Evolutionary conservation across 1,284 basidiomycete genomes (phyloP).

Genomic region (Trichosporon asahii): DNA sequence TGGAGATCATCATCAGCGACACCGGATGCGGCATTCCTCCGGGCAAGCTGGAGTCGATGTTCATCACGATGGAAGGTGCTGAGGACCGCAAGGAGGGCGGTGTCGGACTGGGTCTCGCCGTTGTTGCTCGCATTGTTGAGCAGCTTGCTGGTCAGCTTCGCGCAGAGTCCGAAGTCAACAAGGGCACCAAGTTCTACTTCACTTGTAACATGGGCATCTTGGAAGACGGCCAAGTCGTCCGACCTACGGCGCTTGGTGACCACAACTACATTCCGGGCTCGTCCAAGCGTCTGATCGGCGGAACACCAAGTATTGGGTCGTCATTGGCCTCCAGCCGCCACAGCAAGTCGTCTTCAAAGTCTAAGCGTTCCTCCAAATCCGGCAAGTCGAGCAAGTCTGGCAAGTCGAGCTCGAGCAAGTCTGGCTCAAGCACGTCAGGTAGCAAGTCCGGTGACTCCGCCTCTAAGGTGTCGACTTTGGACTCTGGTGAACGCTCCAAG

Average conservation of each 20-base stretch:
- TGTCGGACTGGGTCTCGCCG: conserved; percentile 68
- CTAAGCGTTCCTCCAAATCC: neutral
- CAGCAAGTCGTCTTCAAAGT: neutral
- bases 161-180: conserved; percentile 66
- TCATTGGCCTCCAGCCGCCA: neutral
- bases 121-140: conserved; percentile 77
- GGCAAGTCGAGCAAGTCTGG: neutral
- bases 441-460: conserved; percentile 5
- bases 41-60: conserved; percentile 73
- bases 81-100: conserved; percentile 55
- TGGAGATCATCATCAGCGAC: conserved; percentile 73
- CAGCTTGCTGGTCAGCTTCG: conserved; percentile 75
- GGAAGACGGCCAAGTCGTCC: neutral
- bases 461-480: neutral
- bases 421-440: conserved; percentile 11
- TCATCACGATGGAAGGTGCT: conserved; percentile 81
- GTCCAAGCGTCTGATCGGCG: neutral
- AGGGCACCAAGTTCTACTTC: conserved; percentile 66
- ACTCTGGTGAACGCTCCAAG: conserved; percentile 13
- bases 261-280: neutral
- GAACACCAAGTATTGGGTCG: neutral
- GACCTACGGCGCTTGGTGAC: neutral
- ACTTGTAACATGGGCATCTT: conserved; percentile 37
- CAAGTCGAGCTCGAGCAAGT: conserved; percentile 5
- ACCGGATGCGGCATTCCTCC: conserved; percentile 73